Evolutionary conservation across 2,329 filamentous ascomycete species (phyloP).

Genomic region (Fusarium sp.): DNA sequence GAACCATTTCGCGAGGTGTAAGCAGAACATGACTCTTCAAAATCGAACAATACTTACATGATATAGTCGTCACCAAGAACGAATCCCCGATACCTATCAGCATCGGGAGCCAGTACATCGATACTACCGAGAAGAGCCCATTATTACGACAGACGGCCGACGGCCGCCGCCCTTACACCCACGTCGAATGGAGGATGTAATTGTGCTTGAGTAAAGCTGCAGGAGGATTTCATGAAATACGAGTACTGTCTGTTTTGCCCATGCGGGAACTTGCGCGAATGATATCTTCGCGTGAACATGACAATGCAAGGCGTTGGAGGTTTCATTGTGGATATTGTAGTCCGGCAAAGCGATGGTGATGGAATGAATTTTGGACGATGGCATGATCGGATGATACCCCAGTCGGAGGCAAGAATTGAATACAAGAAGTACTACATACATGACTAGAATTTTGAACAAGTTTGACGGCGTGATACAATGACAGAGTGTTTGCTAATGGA

Average conservation of each 20-base stretch:
- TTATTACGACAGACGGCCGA: constrained; percentile 23
- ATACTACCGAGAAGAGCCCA: constrained; percentile 33
- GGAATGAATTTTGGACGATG: constrained; percentile 26
- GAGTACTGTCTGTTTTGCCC: neutral
- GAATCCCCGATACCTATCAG: constrained; percentile 9
- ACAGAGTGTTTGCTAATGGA: neutral
- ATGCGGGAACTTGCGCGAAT: constrained; percentile 8
- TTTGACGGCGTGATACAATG: neutral
- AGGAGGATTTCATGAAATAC: neutral
- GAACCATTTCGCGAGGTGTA: constrained; percentile 47
- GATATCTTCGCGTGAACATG: constrained; percentile 3
- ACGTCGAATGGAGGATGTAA: constrained; percentile 48
- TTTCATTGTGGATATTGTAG: constrained; percentile 23
- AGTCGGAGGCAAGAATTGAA: constrained; percentile 31
- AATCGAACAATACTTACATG: constrained; percentile 28
- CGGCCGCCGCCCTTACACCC: constrained; percentile 39
- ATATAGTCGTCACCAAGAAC: constrained; percentile 34
- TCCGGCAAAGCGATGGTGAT: constrained; percentile 15
- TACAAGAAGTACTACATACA: neutral
- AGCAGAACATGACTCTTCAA: constrained; percentile 16
- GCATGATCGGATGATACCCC: constrained; percentile 46
- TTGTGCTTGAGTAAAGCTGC: constrained; percentile 51
- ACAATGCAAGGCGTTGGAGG: constrained; percentile 30
- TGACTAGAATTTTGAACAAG: neutral
- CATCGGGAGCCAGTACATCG: constrained; percentile 35